Base-by-base conservation (phyloP, 2,329 filamentous ascomycete species). In the Fusarium sp. region DNA sequence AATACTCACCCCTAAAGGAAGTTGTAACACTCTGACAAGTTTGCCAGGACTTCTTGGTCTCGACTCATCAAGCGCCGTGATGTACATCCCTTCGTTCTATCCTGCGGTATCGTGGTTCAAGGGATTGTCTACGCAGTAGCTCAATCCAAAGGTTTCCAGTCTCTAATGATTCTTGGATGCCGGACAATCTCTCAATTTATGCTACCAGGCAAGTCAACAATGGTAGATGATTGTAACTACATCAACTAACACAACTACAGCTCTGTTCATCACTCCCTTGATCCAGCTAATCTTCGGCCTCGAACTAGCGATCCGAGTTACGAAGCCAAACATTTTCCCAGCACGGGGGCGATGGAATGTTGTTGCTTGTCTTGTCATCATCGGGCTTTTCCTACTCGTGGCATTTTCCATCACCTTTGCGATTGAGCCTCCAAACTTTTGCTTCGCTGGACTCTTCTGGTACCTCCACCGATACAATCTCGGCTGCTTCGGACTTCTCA, bases 401-500 rank as follows among this genome's bases (percentile, higher is more conserved):
- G 88, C 86, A 18, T 90, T 89, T 78, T 79, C 89, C 36, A 84
- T 89, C 25, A 87, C 88, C 14, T 80, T 85, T 60, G 81, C 87
- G 54, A 79, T 85, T 66, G 83, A 81, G 4, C 84, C 89, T 44
- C 83, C 83, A 6, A 84, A 89, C 68, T 83, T 85, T 57, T 92
- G 90, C 79, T 89, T 91, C 71, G 88, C 88, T 23, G 89, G 87
- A 6, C 81, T 92, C 7, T 87, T 91, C 69, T 91, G 87, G 87
- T 90, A 90, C 66, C 81, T 91, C 42, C 82, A 86, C 60, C 83
- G 81, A 69, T 92, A 88, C 78, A 84, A 87, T n/a, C 75, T 83
- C 13, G 83, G 85, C 5, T 85, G 84, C 62, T 85, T 91, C 60
- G 81, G 81, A 9, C 74, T 90, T 1, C 75, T 91, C 10, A 77